These are phyloP conservation scores for Coffea eugenioides DNA, from an alignment of 257 asterid genomes.

Conservation along the genomic window DNA sequence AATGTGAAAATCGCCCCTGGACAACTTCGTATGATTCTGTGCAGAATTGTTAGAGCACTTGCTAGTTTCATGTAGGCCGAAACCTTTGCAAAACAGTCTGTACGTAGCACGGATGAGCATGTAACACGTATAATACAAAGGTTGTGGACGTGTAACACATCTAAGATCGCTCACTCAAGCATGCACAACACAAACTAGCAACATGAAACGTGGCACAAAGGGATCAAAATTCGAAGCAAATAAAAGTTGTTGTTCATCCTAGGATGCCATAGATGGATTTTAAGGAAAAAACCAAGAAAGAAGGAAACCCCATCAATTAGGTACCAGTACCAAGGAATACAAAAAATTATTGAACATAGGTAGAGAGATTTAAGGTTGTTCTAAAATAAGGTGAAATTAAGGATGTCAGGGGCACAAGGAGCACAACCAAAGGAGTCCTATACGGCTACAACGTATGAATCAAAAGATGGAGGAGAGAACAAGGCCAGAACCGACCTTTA, in stretches of 20 bases:
- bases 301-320: not conserved
- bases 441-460: conserved; percentile 72
- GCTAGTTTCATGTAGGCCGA: too few species aligned
- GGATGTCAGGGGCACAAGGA: conserved; percentile 96
- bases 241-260: too few species aligned
- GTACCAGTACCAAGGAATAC: too few species aligned
- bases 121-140: not conserved
- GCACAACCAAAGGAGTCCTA: conserved; percentile 74
- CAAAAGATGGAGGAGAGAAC: conserved; percentile 62
- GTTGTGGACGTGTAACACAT: not conserved
- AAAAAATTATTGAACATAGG: not conserved
- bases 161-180: not conserved
- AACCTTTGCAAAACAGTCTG: not conserved
- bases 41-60: not conserved
- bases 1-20: too few species aligned
- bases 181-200: not conserved
- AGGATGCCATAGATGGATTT: too few species aligned
- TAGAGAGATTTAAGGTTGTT: not conserved
- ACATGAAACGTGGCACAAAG: not conserved
- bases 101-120: not conserved
- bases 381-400: not conserved
- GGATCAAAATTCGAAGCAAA: too few species aligned
- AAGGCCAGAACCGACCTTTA: conserved; percentile 55
- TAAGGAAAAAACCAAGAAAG: too few species aligned
- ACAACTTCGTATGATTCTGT: too few species aligned